Base-by-base conservation (phyloP, 495 filamentous ascomycete genomes). In the Immersiella caudata region DNA sequence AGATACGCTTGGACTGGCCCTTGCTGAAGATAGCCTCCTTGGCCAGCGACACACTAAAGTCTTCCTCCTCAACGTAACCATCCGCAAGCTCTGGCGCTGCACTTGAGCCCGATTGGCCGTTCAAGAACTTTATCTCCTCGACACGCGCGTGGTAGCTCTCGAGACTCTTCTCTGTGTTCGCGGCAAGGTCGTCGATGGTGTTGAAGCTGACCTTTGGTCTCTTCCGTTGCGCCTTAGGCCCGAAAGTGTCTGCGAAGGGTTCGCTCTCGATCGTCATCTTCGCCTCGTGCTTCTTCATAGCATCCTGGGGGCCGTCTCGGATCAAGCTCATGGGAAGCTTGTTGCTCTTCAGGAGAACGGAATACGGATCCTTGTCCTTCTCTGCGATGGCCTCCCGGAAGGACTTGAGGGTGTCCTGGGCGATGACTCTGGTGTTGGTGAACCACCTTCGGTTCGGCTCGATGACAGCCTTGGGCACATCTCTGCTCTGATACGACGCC, bases 331-430 rank as follows among this genome's bases (percentile, higher is more conserved):
- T 73, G 50, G 78, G 78, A 5, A 80, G 75, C 71, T 98, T 98
- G 78, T 98, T 98, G 59, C 89, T 90, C 82, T 97, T 97, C 35
- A 99, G 81, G 11, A 98, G 87, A 56, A 96, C 93, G 62, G 90
- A 69, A 79, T 97, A 97, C 1, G 96, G 96, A 75, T 99, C 94
- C 22, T 89, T 88, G 22, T 91, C 88, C 78, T 92, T 89, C 78
- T 93, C 93, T 11, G 91, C 92, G 76, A 98, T 93, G 16, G 95
- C 96, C 66, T 96, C 92, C 56, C 96, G 89, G 80, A 99, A 99
- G 1, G 89, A 88, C 26, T 81, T 85, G 67, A 95, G 82, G 49
- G 77, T 79, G 60, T 90, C 88, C 68, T 90, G 88, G 14, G 82
- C 81, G 72, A 88, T 87, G 60, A 88, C 86, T 73, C 86, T 71